These are phyloP conservation scores for Tulasnella sp. DNA, from an alignment of 768 basidiomycete genomes.

Conservation along the genomic window DNA sequence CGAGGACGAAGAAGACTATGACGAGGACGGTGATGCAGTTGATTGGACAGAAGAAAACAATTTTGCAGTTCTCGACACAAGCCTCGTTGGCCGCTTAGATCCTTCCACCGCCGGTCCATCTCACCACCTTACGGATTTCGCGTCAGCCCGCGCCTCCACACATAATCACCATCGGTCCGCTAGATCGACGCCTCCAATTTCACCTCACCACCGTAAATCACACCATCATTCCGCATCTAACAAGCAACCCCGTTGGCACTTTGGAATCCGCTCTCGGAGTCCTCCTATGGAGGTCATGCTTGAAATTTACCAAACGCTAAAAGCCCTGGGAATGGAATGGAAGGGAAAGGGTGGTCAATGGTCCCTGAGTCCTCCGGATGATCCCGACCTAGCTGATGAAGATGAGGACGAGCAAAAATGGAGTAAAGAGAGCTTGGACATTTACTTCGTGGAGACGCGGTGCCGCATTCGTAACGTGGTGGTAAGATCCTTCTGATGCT, in stretches of 20 bases:
- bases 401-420: conserved; percentile 29
- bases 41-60: conserved; percentile 28
- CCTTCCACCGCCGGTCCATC: background rate
- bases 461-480: conserved; percentile 85
- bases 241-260: conserved; percentile 76
- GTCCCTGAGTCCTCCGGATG: conserved; percentile 23
- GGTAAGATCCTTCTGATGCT: conserved; percentile 36
- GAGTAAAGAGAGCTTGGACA: conserved; percentile 32
- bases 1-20: conserved; percentile 23
- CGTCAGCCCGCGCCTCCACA: conserved; percentile 84
- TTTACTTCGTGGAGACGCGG: conserved; percentile 91
- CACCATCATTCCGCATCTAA: background rate
- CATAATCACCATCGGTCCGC: conserved; percentile 32
- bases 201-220: background rate
- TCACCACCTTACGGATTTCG: conserved; percentile 41
- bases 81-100: conserved; percentile 15
- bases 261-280: conserved; percentile 86
- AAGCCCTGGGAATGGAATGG: conserved; percentile 93
- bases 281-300: conserved; percentile 99
- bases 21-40: conserved; percentile 5
- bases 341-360: conserved; percentile 60
- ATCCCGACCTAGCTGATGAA: conserved; percentile 27
- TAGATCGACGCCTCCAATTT: background rate
- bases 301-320: conserved; percentile 90
- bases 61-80: conserved; percentile 24